These are phyloP conservation scores for Aspergillus egyptiacus DNA, from an alignment of 495 filamentous ascomycete genomes.

Conservation along the genomic window DNA sequence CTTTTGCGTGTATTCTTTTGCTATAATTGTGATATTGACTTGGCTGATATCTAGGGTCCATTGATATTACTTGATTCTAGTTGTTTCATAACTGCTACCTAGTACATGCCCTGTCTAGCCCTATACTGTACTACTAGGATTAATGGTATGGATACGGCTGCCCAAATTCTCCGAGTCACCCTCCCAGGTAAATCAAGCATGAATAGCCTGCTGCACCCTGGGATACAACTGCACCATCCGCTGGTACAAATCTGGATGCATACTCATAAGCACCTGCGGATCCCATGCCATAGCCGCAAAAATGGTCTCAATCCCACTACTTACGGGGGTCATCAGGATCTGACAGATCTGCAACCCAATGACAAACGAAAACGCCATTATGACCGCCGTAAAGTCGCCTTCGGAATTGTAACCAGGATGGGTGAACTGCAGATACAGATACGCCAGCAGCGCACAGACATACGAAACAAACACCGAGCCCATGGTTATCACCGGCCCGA, in stretches of 20 bases:
- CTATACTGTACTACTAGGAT: too few species aligned
- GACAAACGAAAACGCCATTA: slow-evolving; percentile 78
- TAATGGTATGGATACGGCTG: too few species aligned
- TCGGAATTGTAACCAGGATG: slow-evolving; percentile 67
- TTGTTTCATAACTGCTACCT: too few species aligned
- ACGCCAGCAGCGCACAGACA: slow-evolving; percentile 71
- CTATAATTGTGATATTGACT: not conserved
- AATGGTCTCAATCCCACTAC: slow-evolving; percentile 62
- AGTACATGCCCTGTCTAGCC: too few species aligned
- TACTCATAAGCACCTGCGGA: slow-evolving; percentile 73
- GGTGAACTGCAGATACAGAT: slow-evolving; percentile 78
- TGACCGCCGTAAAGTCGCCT: slow-evolving; percentile 65
- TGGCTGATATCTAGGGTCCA: too few species aligned
- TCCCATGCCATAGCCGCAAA: slow-evolving; percentile 89
- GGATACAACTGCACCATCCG: slow-evolving; percentile 76
- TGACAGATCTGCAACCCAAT: slow-evolving; percentile 83
- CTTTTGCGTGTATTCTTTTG: slow-evolving; percentile 1
- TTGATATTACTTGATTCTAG: too few species aligned
- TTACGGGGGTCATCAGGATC: slow-evolving; percentile 75
- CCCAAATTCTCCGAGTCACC: too few species aligned
- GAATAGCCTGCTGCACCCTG: slow-evolving; percentile 67
- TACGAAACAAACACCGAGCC: slow-evolving; percentile 79
- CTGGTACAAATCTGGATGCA: slow-evolving; percentile 75
- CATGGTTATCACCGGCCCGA: slow-evolving; percentile 85
- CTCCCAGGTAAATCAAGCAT: slow-evolving; percentile 35